phyloP scores from a whole-genome alignment of 257 asterid species.

The Solanum pimpinellifolium region DNA sequence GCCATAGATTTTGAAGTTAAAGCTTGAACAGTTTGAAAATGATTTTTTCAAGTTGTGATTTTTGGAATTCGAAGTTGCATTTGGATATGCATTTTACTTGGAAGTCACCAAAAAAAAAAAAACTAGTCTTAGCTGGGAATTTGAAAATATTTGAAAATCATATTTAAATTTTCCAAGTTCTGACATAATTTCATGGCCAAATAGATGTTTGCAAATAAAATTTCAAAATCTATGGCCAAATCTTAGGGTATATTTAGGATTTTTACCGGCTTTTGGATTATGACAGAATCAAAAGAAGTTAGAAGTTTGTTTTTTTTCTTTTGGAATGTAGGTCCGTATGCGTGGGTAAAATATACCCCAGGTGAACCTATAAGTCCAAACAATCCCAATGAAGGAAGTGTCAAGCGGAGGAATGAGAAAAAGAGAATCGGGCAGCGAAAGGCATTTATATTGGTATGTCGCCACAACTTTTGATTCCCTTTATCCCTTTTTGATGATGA shows the following conservation, averaged over 20 bases:
- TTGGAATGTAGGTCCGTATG: constrained; percentile 51
- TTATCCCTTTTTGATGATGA: background rate
- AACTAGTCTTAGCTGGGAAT: background rate
- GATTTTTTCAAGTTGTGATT: background rate
- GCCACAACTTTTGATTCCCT: background rate
- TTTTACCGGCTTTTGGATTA: background rate
- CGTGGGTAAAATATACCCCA: constrained; percentile 44
- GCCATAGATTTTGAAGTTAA: background rate
- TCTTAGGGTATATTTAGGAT: background rate
- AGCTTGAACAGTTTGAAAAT: background rate
- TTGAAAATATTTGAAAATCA: background rate
- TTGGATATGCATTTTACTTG: background rate
- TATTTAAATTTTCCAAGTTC: background rate
- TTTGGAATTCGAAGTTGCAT: background rate
- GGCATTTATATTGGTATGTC: constrained; percentile 54
- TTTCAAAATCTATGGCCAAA: background rate
- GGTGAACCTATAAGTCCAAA: constrained; percentile 55
- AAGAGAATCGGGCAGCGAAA: constrained; percentile 54
- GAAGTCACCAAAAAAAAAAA: background rate
- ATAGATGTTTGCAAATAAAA: background rate
- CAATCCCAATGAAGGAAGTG: constrained; percentile 81
- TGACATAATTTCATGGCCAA: background rate
- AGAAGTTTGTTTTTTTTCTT: background rate
- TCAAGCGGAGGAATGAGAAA: constrained; percentile 74
- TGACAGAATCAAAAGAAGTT: background rate